Conservation (phyloP, 768 basidiomycete genomes). For the Terana coerulea region DNA sequence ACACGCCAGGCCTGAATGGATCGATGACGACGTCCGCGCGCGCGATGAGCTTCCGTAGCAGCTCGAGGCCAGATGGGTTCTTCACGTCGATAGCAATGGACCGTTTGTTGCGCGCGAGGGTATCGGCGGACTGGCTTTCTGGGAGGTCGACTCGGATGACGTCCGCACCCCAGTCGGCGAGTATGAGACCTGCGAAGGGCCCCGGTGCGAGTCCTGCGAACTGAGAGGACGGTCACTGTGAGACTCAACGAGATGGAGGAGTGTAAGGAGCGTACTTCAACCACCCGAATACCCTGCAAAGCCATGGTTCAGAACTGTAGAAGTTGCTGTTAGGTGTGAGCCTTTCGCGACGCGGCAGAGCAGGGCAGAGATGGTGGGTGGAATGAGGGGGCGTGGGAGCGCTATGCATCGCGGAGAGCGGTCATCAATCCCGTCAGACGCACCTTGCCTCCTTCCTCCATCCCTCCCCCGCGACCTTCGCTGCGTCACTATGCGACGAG, state of each 20-base stretch:
- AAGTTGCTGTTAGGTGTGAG: too few relatives aligned
- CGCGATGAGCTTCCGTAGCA: constrained; percentile 54
- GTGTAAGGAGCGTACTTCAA: constrained; percentile 18
- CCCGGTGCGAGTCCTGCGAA: constrained; percentile 83
- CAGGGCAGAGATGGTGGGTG: too few relatives aligned
- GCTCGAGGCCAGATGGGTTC: constrained; percentile 46
- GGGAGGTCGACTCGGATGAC: constrained; percentile 71
- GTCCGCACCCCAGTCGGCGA: constrained; percentile 77
- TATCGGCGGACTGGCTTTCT: constrained; percentile 36
- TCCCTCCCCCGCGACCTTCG: too few relatives aligned
- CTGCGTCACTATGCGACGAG: too few relatives aligned
- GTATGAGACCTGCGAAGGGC: constrained; percentile 72
- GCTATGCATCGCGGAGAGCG: too few relatives aligned
- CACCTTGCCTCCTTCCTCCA: too few relatives aligned
- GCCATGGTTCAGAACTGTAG: too few relatives aligned
- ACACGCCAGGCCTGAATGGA: constrained; percentile 78
- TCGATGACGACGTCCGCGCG: constrained; percentile 81
- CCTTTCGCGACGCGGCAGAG: too few relatives aligned
- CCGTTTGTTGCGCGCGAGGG: constrained; percentile 69
- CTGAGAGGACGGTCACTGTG: constrained; percentile 29
- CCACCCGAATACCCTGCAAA: constrained; percentile 18
- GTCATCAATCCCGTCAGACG: too few relatives aligned
- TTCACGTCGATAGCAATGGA: constrained; percentile 74
- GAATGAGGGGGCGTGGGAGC: too few relatives aligned
- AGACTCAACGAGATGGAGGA: not conserved